A percentile compares a stretch with the other conserved stretches of the same genome.
Conservation (phyloP, 495 filamentous ascomycete species). For the Entonaema liquescens region DNA sequence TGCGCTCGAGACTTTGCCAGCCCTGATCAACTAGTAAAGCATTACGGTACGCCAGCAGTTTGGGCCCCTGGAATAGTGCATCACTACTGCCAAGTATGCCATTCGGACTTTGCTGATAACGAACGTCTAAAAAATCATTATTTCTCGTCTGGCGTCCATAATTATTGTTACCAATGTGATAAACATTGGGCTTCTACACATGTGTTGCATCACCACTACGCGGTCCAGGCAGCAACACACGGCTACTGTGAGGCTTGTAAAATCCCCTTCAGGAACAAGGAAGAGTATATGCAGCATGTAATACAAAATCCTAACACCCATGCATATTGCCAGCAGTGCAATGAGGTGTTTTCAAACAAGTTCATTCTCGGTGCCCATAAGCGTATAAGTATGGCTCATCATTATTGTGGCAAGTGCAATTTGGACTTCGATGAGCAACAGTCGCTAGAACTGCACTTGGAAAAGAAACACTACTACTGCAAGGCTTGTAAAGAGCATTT, state of each 20-base stretch:
- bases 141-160: not conserved
- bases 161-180: conserved; percentile 3
- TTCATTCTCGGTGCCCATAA: not conserved
- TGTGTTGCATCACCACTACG: not conserved
- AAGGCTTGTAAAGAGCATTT: not conserved
- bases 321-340: conserved; percentile 2
- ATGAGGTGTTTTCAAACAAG: not conserved
- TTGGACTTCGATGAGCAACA: not conserved
- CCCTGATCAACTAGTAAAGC: not conserved
- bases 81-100: conserved; percentile 8
- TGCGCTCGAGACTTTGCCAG: not conserved
- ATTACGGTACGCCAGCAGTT: not conserved
- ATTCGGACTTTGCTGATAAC: not conserved
- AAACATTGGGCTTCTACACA: not conserved
- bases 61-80: not conserved
- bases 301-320: not conserved
- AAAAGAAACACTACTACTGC: conserved; percentile 3
- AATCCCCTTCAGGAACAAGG: conserved; percentile 1
- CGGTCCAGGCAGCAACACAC: not conserved
- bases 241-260: not conserved
- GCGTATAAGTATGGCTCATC: not conserved
- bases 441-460: not conserved
- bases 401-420: conserved; percentile 9
- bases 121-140: conserved; percentile 1
- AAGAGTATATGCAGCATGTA: not conserved